A percentile compares a stretch with the other conserved stretches of the same genome.
phyloP scores from a whole-genome alignment of 2,329 filamentous ascomycete genomes.

The Plectosphaerella cucumerina region DNA sequence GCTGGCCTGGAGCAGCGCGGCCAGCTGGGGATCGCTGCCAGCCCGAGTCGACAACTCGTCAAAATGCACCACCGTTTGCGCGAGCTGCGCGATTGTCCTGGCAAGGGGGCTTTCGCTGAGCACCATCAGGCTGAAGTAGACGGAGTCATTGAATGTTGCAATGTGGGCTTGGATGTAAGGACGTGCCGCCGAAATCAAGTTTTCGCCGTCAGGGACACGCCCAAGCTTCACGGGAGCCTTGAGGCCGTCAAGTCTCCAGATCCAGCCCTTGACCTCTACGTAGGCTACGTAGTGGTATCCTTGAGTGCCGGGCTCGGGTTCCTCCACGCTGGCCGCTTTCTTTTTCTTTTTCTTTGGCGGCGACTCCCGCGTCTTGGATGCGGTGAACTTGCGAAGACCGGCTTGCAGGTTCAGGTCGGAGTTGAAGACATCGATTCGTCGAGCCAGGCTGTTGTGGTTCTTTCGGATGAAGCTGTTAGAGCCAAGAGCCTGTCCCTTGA shows the following conservation, averaged over 20 bases:
- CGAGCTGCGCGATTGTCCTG: conserved; percentile 42
- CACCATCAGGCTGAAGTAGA: conserved; percentile 75
- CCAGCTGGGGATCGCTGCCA: neutral
- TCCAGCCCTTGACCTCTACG: conserved; percentile 65
- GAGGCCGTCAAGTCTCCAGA: conserved; percentile 90
- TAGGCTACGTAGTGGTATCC: conserved; percentile 89
- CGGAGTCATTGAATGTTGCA: conserved; percentile 57
- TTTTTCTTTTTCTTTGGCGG: conserved; percentile 22
- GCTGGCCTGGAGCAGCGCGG: conserved; percentile 2
- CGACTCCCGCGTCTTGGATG: conserved; percentile 13
- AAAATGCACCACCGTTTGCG: conserved; percentile 19
- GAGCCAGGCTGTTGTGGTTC: conserved; percentile 83
- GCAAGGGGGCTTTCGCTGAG: conserved; percentile 64
- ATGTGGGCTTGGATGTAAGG: conserved; percentile 66
- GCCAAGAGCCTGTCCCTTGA: conserved; percentile 72
- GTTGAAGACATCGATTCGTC: conserved; percentile 72
- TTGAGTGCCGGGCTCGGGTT: conserved; percentile 29
- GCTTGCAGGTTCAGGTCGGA: conserved; percentile 63
- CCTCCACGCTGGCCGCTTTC: conserved; percentile 32
- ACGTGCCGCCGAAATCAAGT: conserved; percentile 33
- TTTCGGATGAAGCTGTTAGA: conserved; percentile 72
- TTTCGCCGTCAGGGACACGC: conserved; percentile 18
- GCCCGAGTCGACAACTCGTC: no score
- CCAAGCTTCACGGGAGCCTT: conserved; percentile 66
- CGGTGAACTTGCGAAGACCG: conserved; percentile 39